Percentiles rank a stretch among this genome's conserved stretches.
Evolutionary conservation across 2,329 filamentous ascomycete species (phyloP).

Genomic region (Corinectria fuckeliana): DNA sequence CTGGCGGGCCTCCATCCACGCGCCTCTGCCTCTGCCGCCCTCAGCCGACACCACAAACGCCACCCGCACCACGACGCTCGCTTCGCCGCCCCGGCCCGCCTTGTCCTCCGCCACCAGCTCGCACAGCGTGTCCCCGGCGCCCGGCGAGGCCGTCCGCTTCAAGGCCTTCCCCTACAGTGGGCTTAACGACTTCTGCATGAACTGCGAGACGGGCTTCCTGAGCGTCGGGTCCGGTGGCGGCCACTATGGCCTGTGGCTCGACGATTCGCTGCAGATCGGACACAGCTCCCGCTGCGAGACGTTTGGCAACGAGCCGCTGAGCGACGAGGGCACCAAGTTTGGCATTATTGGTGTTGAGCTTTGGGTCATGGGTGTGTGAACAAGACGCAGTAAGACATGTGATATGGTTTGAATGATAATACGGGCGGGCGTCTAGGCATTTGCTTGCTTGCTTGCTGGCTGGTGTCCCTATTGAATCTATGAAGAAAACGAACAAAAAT

Average conservation of each 20-base stretch:
- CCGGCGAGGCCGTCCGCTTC: constrained; percentile 83
- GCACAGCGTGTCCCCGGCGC: constrained; percentile 48
- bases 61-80: constrained; percentile 49
- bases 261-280: constrained; percentile 82
- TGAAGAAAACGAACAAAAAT: neutral
- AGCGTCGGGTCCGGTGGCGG: constrained; percentile 89
- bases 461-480: neutral
- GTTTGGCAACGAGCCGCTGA: constrained; percentile 93
- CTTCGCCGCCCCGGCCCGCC: constrained; percentile 36
- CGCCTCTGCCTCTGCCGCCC: constrained; percentile 58
- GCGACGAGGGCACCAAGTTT: constrained; percentile 92
- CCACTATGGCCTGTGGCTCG: constrained; percentile 91
- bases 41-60: constrained; percentile 59
- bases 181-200: constrained; percentile 95
- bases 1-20: constrained; percentile 65
- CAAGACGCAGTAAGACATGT: neutral
- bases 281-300: constrained; percentile 86
- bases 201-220: constrained; percentile 85
- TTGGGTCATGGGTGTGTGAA: constrained; percentile 79
- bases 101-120: constrained; percentile 38
- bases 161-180: constrained; percentile 97
- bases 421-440: neutral
- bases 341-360: constrained; percentile 89
- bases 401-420: neutral
- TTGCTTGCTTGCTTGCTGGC: neutral